Conservation (phyloP, 2,329 filamentous ascomycete species). For the Neofusicoccum sp. region DNA sequence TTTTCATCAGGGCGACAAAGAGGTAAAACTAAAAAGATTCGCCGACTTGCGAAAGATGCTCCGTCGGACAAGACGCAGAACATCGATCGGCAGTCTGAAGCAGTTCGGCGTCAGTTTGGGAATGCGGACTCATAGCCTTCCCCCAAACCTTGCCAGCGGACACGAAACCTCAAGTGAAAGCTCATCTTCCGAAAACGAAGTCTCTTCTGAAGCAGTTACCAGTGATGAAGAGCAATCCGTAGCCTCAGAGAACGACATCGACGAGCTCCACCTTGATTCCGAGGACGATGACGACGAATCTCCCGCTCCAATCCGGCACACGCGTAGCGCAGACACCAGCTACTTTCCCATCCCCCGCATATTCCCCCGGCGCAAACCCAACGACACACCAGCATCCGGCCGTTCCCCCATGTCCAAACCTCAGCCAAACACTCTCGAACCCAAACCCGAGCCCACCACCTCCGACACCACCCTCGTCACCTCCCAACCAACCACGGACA, state of each 20-base stretch:
- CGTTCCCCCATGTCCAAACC: background rate
- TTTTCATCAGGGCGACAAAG: slow-evolving; percentile 46
- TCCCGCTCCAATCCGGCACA: background rate
- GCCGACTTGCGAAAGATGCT: slow-evolving; percentile 63
- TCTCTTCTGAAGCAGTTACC: slow-evolving; percentile 31
- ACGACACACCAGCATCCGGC: background rate
- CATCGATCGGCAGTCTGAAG: slow-evolving; percentile 47
- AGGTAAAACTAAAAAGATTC: slow-evolving; percentile 47
- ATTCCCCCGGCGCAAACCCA: background rate
- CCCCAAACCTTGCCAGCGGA: slow-evolving; percentile 58
- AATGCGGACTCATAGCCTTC: slow-evolving; percentile 72
- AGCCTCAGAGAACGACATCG: slow-evolving; percentile 28
- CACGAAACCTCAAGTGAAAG: slow-evolving; percentile 44
- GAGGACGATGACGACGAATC: background rate
- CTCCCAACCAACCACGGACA: background rate
- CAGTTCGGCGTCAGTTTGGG: slow-evolving; percentile 65
- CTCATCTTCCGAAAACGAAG: slow-evolving; percentile 28
- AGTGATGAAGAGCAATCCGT: slow-evolving; percentile 27
- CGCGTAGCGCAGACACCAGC: background rate
- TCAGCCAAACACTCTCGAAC: background rate
- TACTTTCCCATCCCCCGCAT: background rate
- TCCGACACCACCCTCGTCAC: slow-evolving; percentile 1
- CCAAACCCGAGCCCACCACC: background rate
- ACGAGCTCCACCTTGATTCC: background rate
- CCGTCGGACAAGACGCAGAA: slow-evolving; percentile 56